Conservation (phyloP, 2,329 filamentous ascomycete genomes). For the Sclerotinia minor region DNA sequence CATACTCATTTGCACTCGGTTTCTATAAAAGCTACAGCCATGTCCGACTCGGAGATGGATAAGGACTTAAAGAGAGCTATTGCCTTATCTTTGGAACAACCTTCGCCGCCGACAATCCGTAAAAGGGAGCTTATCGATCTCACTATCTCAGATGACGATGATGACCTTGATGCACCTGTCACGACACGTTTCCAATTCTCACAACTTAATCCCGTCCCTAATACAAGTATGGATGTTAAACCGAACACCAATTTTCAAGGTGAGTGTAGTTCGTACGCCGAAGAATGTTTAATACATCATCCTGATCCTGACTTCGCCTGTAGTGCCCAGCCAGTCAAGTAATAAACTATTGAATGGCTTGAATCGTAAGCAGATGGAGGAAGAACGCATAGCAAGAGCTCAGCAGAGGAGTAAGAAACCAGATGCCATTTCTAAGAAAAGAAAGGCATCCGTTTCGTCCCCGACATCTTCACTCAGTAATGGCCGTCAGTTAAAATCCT, state of each 20-base stretch:
- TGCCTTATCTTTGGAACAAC: conserved; percentile 52
- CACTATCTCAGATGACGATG: conserved; percentile 40
- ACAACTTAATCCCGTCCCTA: background rate
- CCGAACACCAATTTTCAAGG: background rate
- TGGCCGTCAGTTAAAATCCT: conserved; percentile 23
- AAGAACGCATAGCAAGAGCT: conserved; percentile 70
- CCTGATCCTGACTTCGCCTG: background rate
- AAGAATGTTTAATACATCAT: background rate
- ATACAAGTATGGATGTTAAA: background rate
- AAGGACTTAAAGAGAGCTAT: conserved; percentile 62
- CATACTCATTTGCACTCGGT: background rate
- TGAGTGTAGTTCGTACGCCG: background rate
- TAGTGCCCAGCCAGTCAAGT: conserved; percentile 2
- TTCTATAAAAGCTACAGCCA: conserved; percentile 24
- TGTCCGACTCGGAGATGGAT: conserved; percentile 43
- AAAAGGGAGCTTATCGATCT: conserved; percentile 38
- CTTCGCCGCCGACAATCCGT: background rate
- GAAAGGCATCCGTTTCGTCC: conserved; percentile 42
- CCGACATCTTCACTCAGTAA: conserved; percentile 19
- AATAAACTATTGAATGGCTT: conserved; percentile 13
- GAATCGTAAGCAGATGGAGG: conserved; percentile 81
- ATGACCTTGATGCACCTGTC: conserved; percentile 40
- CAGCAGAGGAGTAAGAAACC: conserved; percentile 51
- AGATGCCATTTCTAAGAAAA: conserved; percentile 31
- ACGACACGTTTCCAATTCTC: conserved; percentile 14